These are phyloP conservation scores for Linnemannia schmuckeri DNA, from an alignment of 192 early-diverging fungal genomes.

Conservation along the genomic window DNA sequence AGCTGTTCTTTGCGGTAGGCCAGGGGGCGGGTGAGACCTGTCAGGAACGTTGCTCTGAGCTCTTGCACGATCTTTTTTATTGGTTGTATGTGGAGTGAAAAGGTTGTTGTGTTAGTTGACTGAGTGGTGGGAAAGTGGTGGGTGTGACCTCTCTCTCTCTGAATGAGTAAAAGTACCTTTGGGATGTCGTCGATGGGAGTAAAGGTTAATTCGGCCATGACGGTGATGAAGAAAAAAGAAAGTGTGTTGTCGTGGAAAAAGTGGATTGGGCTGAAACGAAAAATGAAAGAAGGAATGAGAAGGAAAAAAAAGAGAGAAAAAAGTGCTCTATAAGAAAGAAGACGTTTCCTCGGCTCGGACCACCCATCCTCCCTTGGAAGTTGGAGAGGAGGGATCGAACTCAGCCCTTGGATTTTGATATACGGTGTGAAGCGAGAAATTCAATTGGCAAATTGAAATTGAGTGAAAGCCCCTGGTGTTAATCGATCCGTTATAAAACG, in stretches of 20 bases:
- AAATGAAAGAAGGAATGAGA: neutral
- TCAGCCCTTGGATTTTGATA: neutral
- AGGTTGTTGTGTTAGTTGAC: neutral
- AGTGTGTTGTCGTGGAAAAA: neutral
- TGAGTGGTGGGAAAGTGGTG: neutral
- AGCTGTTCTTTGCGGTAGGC: slow-evolving; percentile 73
- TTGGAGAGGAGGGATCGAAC: neutral
- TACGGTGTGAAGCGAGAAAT: no score
- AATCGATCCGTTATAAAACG: no score
- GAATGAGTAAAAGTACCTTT: neutral
- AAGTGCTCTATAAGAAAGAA: neutral
- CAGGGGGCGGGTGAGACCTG: slow-evolving; percentile 60
- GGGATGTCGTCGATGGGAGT: slow-evolving; percentile 34
- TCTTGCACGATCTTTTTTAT: slow-evolving; percentile 43
- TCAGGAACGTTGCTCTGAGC: slow-evolving; percentile 49
- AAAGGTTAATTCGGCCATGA: slow-evolving; percentile 21
- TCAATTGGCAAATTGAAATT: no score
- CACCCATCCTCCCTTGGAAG: neutral
- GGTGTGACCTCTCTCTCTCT: neutral
- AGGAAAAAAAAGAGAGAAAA: no score
- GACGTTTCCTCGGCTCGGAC: slow-evolving; percentile 11
- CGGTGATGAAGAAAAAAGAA: neutral
- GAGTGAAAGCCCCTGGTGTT: no score
- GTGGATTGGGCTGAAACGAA: neutral
- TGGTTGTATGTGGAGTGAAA: neutral